Conservation (phyloP, 805 yeast species). For the Candida tammaniensis region DNA sequence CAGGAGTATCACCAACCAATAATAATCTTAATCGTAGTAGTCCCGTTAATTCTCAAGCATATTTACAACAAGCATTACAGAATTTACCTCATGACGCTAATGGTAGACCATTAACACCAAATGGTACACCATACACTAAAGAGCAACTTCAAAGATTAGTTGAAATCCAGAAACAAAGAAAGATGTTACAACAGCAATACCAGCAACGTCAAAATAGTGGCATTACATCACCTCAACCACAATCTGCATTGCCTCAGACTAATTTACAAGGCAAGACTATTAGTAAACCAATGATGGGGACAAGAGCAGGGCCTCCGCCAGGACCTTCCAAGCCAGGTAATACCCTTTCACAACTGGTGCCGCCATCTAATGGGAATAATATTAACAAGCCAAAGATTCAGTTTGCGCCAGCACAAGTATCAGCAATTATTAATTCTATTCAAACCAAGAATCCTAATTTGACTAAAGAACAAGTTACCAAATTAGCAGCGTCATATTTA, state of each 20-base stretch:
- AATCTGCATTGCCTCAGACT: not conserved
- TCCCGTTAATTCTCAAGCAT: constrained; percentile 2
- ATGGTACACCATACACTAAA: constrained; percentile 56
- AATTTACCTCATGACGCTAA: constrained; percentile 10
- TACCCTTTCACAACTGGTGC: constrained; percentile 12
- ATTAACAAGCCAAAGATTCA: constrained; percentile 31
- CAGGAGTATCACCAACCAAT: constrained; percentile 7
- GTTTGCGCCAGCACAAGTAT: constrained; percentile 61
- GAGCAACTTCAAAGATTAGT: constrained; percentile 60
- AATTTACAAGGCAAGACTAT: not conserved
- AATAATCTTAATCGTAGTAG: constrained; percentile 2
- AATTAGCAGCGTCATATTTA: constrained; percentile 61
- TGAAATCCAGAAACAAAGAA: constrained; percentile 50
- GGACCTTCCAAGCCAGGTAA: constrained; percentile 1
- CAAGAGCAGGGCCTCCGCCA: constrained; percentile 10
- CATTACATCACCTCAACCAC: constrained; percentile 1
- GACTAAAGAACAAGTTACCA: constrained; percentile 62
- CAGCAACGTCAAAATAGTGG: constrained; percentile 19
- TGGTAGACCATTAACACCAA: constrained; percentile 43
- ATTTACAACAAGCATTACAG: constrained; percentile 6
- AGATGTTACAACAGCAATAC: constrained; percentile 43
- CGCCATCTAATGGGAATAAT: constrained; percentile 14
- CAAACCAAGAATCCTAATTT: constrained; percentile 64
- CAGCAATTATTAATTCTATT: constrained; percentile 61
- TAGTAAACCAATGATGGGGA: constrained; percentile 14